A percentile compares a stretch with the other conserved stretches of the same genome.
These are phyloP conservation scores for Artomyces pyxidatus DNA, from an alignment of 768 basidiomycete genomes.

Conservation along the genomic window DNA sequence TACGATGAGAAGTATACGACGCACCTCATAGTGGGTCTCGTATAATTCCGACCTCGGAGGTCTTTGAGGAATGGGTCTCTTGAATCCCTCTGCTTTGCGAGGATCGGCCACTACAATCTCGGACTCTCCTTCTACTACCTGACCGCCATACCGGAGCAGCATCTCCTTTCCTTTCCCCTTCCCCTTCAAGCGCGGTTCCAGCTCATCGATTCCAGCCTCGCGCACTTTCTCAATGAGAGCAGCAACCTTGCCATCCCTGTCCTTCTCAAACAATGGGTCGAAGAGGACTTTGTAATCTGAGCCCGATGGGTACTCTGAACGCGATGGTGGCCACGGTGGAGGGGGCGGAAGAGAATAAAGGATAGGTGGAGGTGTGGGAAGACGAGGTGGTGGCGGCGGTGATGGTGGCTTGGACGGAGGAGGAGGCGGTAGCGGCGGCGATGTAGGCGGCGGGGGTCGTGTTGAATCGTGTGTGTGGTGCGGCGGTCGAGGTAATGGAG, in stretches of 20 bases:
- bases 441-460: slow-evolving; percentile 18
- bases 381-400: slow-evolving; percentile 20
- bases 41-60: slow-evolving; percentile 33
- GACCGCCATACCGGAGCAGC: slow-evolving; percentile 46
- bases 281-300: slow-evolving; percentile 55
- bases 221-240: slow-evolving; percentile 35
- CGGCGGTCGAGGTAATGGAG: slow-evolving; percentile 13
- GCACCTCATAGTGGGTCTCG: slow-evolving; percentile 49
- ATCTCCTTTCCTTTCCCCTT: slow-evolving; percentile 60
- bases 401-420: slow-evolving; percentile 23
- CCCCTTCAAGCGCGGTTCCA: slow-evolving; percentile 42
- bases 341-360: slow-evolving; percentile 33
- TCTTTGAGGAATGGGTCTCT: slow-evolving; percentile 20
- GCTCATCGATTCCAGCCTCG: slow-evolving; percentile 18
- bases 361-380: slow-evolving; percentile 26
- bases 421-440: slow-evolving; percentile 22
- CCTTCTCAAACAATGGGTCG: slow-evolving; percentile 48
- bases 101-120: slow-evolving; percentile 45
- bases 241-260: slow-evolving; percentile 31
- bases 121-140: slow-evolving; percentile 37
- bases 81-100: slow-evolving; percentile 34
- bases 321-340: slow-evolving; percentile 51
- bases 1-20: slow-evolving; percentile 14
- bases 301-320: slow-evolving; percentile 37
- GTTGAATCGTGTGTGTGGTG: slow-evolving; percentile 14